Base-by-base conservation (phyloP, 2,329 filamentous ascomycete genomes). In the Penicillium corylophilum region DNA sequence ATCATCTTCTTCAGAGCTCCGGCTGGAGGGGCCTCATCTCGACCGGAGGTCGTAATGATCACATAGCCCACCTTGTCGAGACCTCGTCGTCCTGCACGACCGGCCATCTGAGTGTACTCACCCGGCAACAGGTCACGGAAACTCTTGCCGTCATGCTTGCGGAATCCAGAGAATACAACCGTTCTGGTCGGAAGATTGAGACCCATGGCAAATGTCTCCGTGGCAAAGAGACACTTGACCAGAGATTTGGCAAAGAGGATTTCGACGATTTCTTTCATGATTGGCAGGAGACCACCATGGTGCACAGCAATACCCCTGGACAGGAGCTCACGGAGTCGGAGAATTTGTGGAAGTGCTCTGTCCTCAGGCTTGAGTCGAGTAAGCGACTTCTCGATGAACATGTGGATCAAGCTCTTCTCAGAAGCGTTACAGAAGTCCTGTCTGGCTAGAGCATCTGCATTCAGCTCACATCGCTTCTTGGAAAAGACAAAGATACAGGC, bases 21-120 rank as follows among this genome's bases (percentile, higher is more conserved):
- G 44, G 90, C 90, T 2, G 92, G 89, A 2, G 94, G 94, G 16
- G 92, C 91, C 74, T 97, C 91, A 57, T 95, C 90, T 44, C 83
- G 84, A 15, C 87, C 90, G 1, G 89, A 78, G 36, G 79, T 86
- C 15, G 96, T 92, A 51, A 99, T 92, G 60, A 99, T 95, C 62
- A 97, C 93, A 6, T 89, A 94, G 2, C 94, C 94, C 20, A 96
- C 91, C 5, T 87, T 86, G 69, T 99, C 94, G 13, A 97, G 82
- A 62, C 94, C 94, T 79, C 94, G 85, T 64, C 94, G 87, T 44
- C 94, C 94, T 46, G 94, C 94, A 75, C 94, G 84, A 29, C 94
- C 94, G 22, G 94, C 93, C 94, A 99, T 99, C 65, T 99, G 94
- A 1, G 94, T 99, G 69, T 99, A 99, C 70, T 99, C 94, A 15